Evolutionary conservation across 257 asterid genomes (phyloP).

Genomic region (Handroanthus guayacan): DNA sequence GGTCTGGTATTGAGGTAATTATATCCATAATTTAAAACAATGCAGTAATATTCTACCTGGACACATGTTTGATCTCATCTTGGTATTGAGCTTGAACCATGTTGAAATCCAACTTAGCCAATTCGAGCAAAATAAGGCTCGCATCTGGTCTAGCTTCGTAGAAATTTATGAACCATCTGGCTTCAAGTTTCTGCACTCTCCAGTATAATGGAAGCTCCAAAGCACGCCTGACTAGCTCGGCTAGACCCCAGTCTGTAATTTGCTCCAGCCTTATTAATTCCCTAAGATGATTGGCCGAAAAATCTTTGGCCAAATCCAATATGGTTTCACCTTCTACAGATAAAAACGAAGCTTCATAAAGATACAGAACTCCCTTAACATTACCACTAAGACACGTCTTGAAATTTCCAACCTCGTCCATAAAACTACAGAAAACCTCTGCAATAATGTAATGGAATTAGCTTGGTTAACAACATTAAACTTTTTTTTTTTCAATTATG

Average conservation of each 20-base stretch:
- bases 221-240: slow-evolving; percentile 45
- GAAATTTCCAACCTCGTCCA: slow-evolving; percentile 47
- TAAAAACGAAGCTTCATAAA: slow-evolving; percentile 59
- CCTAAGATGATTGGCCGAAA: slow-evolving; percentile 41
- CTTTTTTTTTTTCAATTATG: not conserved
- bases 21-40: not conserved
- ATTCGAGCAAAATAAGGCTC: slow-evolving; percentile 32
- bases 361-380: slow-evolving; percentile 43
- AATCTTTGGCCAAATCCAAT: slow-evolving; percentile 35
- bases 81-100: slow-evolving; percentile 48
- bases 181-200: slow-evolving; percentile 56
- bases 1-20: too few species aligned
- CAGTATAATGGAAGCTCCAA: slow-evolving; percentile 64
- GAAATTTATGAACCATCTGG: slow-evolving; percentile 50
- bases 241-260: slow-evolving; percentile 25
- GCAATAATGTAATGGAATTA: not conserved
- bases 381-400: slow-evolving; percentile 32
- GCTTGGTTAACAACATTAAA: not conserved
- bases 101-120: slow-evolving; percentile 49
- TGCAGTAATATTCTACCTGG: slow-evolving; percentile 38
- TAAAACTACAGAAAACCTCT: slow-evolving; percentile 56
- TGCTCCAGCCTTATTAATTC: slow-evolving; percentile 1
- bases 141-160: slow-evolving; percentile 32
- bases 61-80: slow-evolving; percentile 46
- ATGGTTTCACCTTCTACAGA: too few species aligned